These are phyloP conservation scores for Pythium periplocum DNA, from an alignment of 352 stramenopile genomes.

Conservation along the genomic window DNA sequence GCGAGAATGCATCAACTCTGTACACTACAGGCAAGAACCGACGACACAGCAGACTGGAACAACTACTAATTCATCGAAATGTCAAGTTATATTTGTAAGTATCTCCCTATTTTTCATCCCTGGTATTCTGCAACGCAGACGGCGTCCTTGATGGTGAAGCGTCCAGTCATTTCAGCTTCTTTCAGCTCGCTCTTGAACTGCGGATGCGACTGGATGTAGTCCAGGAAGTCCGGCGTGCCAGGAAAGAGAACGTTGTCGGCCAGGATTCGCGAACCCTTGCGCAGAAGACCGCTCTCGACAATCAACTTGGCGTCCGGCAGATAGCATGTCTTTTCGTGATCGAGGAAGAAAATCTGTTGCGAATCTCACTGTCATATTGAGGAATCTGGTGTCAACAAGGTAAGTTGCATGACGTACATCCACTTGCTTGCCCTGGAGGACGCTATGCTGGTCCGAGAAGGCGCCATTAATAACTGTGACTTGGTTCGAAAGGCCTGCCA, in stretches of 20 bases:
- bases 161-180: not conserved
- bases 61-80: too few species aligned
- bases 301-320: slow-evolving; percentile 43
- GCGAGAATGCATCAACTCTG: too few species aligned
- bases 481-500: slow-evolving; percentile 36
- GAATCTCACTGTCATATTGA: not conserved
- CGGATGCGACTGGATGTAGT: slow-evolving; percentile 28
- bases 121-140: too few species aligned
- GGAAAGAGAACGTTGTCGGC: slow-evolving; percentile 45
- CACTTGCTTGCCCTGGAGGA: slow-evolving; percentile 30
- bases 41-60: too few species aligned
- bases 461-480: slow-evolving; percentile 37
- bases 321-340: slow-evolving; percentile 46
- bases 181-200: slow-evolving; percentile 27
- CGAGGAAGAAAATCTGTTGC: slow-evolving; percentile 37
- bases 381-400: not conserved
- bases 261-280: slow-evolving; percentile 27
- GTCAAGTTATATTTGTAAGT: too few species aligned
- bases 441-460: slow-evolving; percentile 32
- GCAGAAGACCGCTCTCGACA: slow-evolving; percentile 27
- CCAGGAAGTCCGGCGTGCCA: slow-evolving; percentile 37
- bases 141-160: too few species aligned
- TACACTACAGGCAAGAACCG: too few species aligned
- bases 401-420: slow-evolving; percentile 24
- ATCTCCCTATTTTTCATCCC: too few species aligned